Base-by-base conservation (phyloP, 805 yeast genomes). In the Cyberlindnera suaveolens region DNA sequence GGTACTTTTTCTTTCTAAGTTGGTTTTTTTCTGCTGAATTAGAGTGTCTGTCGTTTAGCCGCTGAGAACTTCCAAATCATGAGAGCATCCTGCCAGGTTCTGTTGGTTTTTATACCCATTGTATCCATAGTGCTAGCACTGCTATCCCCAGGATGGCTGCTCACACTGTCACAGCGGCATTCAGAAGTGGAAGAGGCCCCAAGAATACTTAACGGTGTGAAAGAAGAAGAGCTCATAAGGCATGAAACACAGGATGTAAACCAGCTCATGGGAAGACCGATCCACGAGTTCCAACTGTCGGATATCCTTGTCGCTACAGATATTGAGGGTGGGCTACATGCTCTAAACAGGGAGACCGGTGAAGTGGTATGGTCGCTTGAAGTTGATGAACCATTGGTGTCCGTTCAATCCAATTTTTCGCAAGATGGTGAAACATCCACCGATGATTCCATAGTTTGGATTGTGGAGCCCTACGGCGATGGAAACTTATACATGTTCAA, bases 391-490 rank as follows among this genome's bases (percentile, higher is more conserved):
- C 82, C 95, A 0, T 64, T 85, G 41, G 86, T 84, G 10, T 62
- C 65, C 27, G 71, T 64, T 0, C 46, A 59, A 6, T 45, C 63
- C 6, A 56, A 53, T 18, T 35, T 34, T 10, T 49, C 59, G 5
- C 36, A 43, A 8, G 43, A 44, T 23, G 42, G 41, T 14, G 38
- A 48, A 14, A 34, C 39, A 6, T 36, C 39, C 4, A 38, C 37
- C 1, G 66, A 53, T 18, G 60, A 61, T 3, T 67, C 68, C 17
- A 54, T 72, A 40, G 75, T 82, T 0, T 85, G 97, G 91, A 81
- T 91, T 41, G 91, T 93, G 1, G 99, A 93, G 53, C 98, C 98
- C 0, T 76, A 74, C 50, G 82, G 80, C 5, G 96, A 85, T 45
- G 99, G 99, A 1, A 68, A 82, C 0, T 68, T 93, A 4, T 90